Percentiles rank a stretch among this genome's conserved stretches.
Conservation (phyloP, 2,329 filamentous ascomycete genomes). For the Neonectria magnoliae region DNA sequence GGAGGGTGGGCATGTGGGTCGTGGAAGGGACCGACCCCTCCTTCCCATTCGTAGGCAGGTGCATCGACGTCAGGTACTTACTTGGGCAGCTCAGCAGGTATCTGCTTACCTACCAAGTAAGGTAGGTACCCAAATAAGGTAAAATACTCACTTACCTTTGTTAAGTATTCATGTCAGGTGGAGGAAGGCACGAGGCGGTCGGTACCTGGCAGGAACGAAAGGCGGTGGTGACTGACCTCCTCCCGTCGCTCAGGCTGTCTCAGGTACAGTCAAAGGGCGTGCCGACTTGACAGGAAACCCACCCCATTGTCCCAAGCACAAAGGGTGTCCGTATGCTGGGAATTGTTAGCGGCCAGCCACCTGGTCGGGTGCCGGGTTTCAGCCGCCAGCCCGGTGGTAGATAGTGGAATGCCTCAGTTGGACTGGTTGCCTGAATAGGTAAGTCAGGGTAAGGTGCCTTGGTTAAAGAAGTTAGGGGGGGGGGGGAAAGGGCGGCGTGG, state of each 20-base stretch:
- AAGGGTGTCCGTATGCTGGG: too few relatives aligned
- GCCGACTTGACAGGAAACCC: too few relatives aligned
- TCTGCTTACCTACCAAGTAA: too few relatives aligned
- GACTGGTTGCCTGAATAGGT: too few relatives aligned
- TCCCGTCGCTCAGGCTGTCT: not conserved
- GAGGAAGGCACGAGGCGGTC: not conserved
- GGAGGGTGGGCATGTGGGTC: slow-evolving; percentile 18
- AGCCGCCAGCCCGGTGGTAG: not conserved
- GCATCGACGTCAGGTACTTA: slow-evolving; percentile 1
- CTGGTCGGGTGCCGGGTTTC: not conserved
- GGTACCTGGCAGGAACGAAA: too few relatives aligned
- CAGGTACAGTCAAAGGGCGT: not conserved
- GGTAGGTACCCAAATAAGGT: too few relatives aligned
- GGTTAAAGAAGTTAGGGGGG: too few relatives aligned
- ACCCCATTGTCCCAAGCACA: too few relatives aligned
- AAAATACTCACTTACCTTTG: too few relatives aligned
- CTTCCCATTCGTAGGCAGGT: not conserved
- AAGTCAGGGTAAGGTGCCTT: too few relatives aligned
- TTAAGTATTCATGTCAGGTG: not conserved
- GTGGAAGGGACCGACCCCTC: slow-evolving; percentile 2
- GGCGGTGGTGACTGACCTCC: too few relatives aligned
- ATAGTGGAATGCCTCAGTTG: not conserved
- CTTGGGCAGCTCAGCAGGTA: too few relatives aligned
- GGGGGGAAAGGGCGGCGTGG: slow-evolving; percentile 8
- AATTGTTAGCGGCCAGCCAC: not conserved